Base-by-base conservation (phyloP, 257 asterid species). In the Ehretia macrophylla region DNA sequence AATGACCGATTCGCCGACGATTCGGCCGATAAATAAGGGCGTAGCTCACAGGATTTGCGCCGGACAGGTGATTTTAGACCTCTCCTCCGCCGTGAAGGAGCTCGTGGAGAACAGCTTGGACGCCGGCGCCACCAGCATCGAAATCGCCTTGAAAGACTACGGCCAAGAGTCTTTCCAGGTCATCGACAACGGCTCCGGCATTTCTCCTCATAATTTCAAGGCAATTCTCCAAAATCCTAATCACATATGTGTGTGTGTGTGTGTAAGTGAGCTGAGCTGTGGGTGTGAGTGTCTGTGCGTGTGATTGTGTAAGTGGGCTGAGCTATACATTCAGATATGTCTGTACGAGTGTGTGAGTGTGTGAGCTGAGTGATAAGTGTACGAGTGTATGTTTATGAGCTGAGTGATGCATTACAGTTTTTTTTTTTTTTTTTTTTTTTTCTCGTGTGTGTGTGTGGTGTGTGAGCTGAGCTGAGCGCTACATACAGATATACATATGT, bases 81-180 rank as follows among this genome's bases (percentile, higher is more conserved):
- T 93, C 51, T 77, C 97, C 32, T 89, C 99, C 38, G 97, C 97
- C 45, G 96, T 93, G 58, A 93, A 89, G 87, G 99, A 89, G 80
- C 92, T 93, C 68, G 94, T 93, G 12, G 99, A 93, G 80, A 93
- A 93, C 86, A 93, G 99, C 92, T 82, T 93, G 55, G 99, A 93
- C 54, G 95, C 96, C 62, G 94, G 95, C 70, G 88, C 97, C 57
- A 84, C 97, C 71, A 81, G 84, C 76, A 68, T 93, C 72, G 99
- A 93, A 73, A 69, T 89, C 35, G 65, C 92, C 27, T 68, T 93
- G 68, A 84, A 79, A 40, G 95, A 86, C 17, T 81, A 89, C 58
- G 99, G 99, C 17, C 79, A 70, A 46, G 96, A 86, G 6, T 84
- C 91, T 59, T 81, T 93, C 64, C 97, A 86, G 77, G 97, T 93